Base-by-base conservation (phyloP, 129 eudicot genomes). In the Kitagawia praeruptora region DNA sequence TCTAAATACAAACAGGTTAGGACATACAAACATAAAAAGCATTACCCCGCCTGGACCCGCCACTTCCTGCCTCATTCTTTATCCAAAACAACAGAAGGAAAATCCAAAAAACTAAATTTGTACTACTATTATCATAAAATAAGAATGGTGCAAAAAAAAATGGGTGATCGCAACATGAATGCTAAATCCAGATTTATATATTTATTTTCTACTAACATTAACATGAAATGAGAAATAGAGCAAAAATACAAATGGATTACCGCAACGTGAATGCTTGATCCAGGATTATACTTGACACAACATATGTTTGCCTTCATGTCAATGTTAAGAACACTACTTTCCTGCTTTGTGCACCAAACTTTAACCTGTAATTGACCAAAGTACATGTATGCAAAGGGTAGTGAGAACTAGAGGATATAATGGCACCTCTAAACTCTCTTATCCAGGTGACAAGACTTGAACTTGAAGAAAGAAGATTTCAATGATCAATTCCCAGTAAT, bases 241-340 rank as follows among this genome's bases (percentile, higher is more conserved):
- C 37, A 39, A 34, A 31, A 21, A 11, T 28, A 15, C 19, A 31
- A 42, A 56, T 53, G 64, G n/a, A 34, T 83, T 87, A 89, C 94
- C 83, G 94, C 94, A 75, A 89, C 75, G 75, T 89, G 81, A 79
- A 80, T 77, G 88, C 89, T 89, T 45, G 94, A 89, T 75, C 89
- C 91, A 48, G 94, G 94, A 80, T 89, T 89, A 81, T 87, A 89
- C 89, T 87, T 89, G 78, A 89, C 94, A 70, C 94, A 87, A 39
- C 94, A 89, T 77, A 89, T 89, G 71, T 89, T 89, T 80, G 94
- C 94, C 76, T 89, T 89, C 94, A 87, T 89, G 80, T 87, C 91
- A 70, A 89, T 89, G 87, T 87, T 89, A 47, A 89, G 85, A 34
- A 87, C 94, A 74, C 94, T 89, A 66, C 85, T 80, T 85, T 89